Conservation (phyloP, 768 basidiomycete genomes). For the Lentinula boryana region DNA sequence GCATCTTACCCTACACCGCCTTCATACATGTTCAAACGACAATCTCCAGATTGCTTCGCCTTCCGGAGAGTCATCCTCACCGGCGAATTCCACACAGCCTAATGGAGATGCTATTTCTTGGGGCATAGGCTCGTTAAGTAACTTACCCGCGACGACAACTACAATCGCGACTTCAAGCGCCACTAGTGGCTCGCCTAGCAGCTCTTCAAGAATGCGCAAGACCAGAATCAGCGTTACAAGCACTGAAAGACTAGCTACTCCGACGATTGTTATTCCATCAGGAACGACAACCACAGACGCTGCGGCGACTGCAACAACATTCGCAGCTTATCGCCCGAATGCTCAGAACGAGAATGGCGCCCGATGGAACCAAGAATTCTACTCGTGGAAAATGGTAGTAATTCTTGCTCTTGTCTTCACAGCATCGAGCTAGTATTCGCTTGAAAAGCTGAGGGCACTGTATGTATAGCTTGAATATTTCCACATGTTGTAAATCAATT, state of each 20-base stretch:
- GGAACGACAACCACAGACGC: neutral
- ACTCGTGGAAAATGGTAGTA: neutral
- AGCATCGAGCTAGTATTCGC: neutral
- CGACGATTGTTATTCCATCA: slow-evolving; percentile 1
- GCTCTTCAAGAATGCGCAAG: slow-evolving; percentile 1
- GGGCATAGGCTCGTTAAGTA: slow-evolving; percentile 22
- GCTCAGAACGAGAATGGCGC: neutral
- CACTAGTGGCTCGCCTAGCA: neutral
- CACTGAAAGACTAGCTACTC: slow-evolving; percentile 3
- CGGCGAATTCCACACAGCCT: slow-evolving; percentile 24
- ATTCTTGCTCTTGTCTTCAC: neutral
- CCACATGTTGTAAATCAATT: neutral
- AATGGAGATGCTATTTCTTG: slow-evolving; percentile 29
- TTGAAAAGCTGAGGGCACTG: no score
- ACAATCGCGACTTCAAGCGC: neutral
- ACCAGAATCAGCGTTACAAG: neutral
- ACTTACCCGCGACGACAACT: neutral
- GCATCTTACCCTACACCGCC: neutral
- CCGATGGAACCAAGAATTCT: neutral
- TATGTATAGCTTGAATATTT: no score
- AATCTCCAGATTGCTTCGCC: slow-evolving; percentile 22
- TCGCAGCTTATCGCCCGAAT: neutral
- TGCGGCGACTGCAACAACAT: neutral
- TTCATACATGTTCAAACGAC: neutral
- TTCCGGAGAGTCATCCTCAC: slow-evolving; percentile 18